Evolutionary conservation across 805 yeast species (phyloP).

Genomic region (Torulaspora indica): DNA sequence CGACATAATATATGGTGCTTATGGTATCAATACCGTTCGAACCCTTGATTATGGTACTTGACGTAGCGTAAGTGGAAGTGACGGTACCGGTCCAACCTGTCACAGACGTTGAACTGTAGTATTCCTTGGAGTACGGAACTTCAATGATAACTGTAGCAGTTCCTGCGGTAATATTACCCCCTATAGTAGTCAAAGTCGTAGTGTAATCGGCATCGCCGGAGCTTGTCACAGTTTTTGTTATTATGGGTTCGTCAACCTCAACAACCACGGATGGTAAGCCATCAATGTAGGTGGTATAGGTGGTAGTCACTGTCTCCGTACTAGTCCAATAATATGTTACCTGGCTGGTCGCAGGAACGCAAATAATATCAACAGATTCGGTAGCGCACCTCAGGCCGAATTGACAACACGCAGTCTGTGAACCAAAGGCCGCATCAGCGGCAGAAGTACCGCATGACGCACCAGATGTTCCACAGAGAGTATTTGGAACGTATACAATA

Average conservation of each 20-base stretch:
- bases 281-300: conserved; percentile 7
- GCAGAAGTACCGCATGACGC: conserved; percentile 7
- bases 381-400: conserved; percentile 13
- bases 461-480: conserved; percentile 7
- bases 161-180: conserved; percentile 8
- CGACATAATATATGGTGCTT: conserved; percentile 12
- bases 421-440: conserved; percentile 6
- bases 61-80: conserved; percentile 17
- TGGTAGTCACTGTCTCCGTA: conserved; percentile 4
- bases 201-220: conserved; percentile 8
- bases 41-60: conserved; percentile 7
- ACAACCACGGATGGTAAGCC: conserved; percentile 10
- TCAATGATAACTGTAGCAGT: conserved; percentile 14
- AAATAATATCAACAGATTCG: conserved; percentile 9
- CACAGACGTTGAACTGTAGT: conserved; percentile 13
- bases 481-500: conserved; percentile 9
- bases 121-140: conserved; percentile 9
- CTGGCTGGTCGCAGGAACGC: conserved; percentile 7
- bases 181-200: conserved; percentile 8
- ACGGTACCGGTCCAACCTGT: conserved; percentile 17
- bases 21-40: conserved; percentile 12
- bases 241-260: conserved; percentile 8
- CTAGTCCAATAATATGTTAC: conserved; percentile 11
- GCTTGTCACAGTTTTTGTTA: conserved; percentile 7
- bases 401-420: conserved; percentile 13